Evolutionary conservation across 805 yeast genomes (phyloP).

Genomic region (Blastobotrys attinorum): DNA sequence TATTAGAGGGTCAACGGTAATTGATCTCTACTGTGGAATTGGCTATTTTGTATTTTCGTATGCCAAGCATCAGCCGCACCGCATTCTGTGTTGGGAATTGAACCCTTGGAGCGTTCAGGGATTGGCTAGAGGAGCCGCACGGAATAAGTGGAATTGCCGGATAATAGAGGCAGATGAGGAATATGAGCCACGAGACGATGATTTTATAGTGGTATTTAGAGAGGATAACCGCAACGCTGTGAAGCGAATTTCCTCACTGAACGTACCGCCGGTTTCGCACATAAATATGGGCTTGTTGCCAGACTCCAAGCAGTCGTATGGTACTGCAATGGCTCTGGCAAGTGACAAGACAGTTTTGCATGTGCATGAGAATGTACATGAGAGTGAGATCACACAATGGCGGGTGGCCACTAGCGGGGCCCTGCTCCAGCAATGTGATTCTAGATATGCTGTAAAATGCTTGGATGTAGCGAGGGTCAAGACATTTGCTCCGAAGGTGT

Average conservation of each 20-base stretch:
- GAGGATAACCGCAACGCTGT: conserved; percentile 54
- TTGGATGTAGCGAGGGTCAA: conserved; percentile 57
- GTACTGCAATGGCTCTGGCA: conserved; percentile 29
- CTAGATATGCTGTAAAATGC: conserved; percentile 17
- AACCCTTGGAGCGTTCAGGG: conserved; percentile 83
- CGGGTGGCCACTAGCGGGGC: conserved; percentile 13
- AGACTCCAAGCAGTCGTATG: conserved; percentile 57
- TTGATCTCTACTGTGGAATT: conserved; percentile 77
- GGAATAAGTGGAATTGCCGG: conserved; percentile 36
- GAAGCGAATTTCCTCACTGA: conserved; percentile 26
- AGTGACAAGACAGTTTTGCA: conserved; percentile 33
- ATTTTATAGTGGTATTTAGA: conserved; percentile 43
- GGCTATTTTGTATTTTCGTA: conserved; percentile 78
- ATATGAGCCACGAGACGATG: conserved; percentile 24
- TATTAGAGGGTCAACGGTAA: conserved; percentile 36
- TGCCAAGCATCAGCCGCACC: conserved; percentile 43
- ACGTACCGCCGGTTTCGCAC: conserved; percentile 36
- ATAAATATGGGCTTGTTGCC: conserved; percentile 79
- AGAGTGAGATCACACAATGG: conserved; percentile 34
- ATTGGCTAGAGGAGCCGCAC: conserved; percentile 44
- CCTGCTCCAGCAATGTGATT: too few species aligned
- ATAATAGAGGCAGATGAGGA: conserved; percentile 30
- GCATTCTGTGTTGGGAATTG: conserved; percentile 69
- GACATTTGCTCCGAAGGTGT: conserved; percentile 81
- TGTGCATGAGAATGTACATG: conserved; percentile 67